phyloP scores from a whole-genome alignment of 1,284 basidiomycete species.

The Baeospora myosura region DNA sequence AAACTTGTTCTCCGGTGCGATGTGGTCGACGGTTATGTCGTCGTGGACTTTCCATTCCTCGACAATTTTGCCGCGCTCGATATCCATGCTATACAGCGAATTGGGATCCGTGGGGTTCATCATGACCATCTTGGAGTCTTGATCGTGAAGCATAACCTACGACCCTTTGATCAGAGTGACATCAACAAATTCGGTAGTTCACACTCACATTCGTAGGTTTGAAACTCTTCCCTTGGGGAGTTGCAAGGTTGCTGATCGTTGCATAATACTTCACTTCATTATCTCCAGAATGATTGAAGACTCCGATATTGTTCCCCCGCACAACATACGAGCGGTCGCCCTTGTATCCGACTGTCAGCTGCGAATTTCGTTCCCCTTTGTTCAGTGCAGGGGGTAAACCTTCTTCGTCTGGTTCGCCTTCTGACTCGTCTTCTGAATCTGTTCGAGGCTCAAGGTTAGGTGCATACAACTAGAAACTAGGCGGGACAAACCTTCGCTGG shows the following conservation, averaged over 20 bases:
- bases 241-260: conserved; percentile 81
- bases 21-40: conserved; percentile 77
- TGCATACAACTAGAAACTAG: conserved; percentile 5
- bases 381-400: conserved; percentile 30
- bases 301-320: conserved; percentile 92
- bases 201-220: conserved; percentile 75
- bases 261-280: conserved; percentile 82
- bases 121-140: conserved; percentile 93
- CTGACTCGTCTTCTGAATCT: conserved; percentile 52
- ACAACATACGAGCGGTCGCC: conserved; percentile 95
- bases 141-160: conserved; percentile 97
- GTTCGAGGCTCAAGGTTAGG: conserved; percentile 2
- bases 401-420: conserved; percentile 49
- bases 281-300: conserved; percentile 84
- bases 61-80: conserved; percentile 93
- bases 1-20: conserved; percentile 91
- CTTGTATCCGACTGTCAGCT: conserved; percentile 93
- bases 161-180: conserved; percentile 5
- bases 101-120: conserved; percentile 84
- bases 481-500: conserved; percentile 40
- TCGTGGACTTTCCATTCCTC: conserved; percentile 99
- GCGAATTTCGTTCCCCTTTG: conserved; percentile 73
- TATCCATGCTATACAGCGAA: conserved; percentile 87
- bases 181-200: conserved; percentile 1
- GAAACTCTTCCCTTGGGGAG: conserved; percentile 79